These are phyloP conservation scores for Pulveroboletus sp. DNA, from an alignment of 768 basidiomycete species.

Conservation along the genomic window DNA sequence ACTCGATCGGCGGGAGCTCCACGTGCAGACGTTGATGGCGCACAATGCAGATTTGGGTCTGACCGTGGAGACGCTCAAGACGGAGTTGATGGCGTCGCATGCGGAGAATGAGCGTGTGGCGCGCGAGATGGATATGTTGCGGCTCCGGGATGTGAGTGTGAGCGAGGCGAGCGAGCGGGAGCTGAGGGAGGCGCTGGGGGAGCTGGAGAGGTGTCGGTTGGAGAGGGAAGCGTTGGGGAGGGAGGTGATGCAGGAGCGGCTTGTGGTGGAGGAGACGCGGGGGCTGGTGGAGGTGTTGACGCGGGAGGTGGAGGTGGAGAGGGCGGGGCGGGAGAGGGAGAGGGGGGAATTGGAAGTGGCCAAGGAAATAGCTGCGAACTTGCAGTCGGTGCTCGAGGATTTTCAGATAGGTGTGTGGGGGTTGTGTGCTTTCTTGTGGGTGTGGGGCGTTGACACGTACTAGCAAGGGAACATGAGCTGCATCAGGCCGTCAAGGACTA, in stretches of 20 bases:
- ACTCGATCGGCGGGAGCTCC: slow-evolving; percentile 88
- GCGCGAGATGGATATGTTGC: slow-evolving; percentile 65
- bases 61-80: slow-evolving; percentile 76
- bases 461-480: slow-evolving; percentile 92
- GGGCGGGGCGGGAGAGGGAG: slow-evolving; percentile 56
- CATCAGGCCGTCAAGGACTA: slow-evolving; percentile 80
- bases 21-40: slow-evolving; percentile 72
- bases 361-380: slow-evolving; percentile 71
- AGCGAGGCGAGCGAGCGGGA: slow-evolving; percentile 70
- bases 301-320: slow-evolving; percentile 66
- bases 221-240: slow-evolving; percentile 77
- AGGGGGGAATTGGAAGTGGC: slow-evolving; percentile 60
- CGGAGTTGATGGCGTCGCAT: slow-evolving; percentile 75
- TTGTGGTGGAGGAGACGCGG: slow-evolving; percentile 67
- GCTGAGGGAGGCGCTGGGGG: slow-evolving; percentile 76
- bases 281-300: slow-evolving; percentile 53
- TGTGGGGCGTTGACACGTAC: slow-evolving; percentile 1
- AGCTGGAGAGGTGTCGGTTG: slow-evolving; percentile 81
- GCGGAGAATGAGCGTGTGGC: slow-evolving; percentile 72
- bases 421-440: not conserved
- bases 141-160: slow-evolving; percentile 67
- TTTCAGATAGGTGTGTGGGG: slow-evolving; percentile 80
- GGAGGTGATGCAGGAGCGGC: slow-evolving; percentile 61
- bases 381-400: slow-evolving; percentile 92
- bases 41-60: slow-evolving; percentile 71